Conservation (phyloP, 345 rosid species). For the Firmiana major region DNA sequence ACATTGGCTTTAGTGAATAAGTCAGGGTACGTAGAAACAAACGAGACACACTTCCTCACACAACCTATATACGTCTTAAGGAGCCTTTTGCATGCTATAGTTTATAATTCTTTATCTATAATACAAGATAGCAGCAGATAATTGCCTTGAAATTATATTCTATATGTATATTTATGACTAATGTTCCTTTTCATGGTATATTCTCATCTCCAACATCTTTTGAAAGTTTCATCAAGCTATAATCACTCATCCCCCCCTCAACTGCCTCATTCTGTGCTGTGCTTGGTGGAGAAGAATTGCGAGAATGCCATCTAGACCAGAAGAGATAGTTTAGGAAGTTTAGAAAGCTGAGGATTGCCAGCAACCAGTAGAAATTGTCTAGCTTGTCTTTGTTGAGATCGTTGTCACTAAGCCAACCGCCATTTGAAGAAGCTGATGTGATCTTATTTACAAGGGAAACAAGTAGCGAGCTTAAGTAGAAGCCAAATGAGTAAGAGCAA, state of each 20-base stretch:
- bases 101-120: neutral
- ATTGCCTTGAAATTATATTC: neutral
- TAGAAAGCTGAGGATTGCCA: conserved; percentile 71
- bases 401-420: conserved; percentile 83
- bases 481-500: conserved; percentile 93
- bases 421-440: conserved; percentile 33
- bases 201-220: conserved; percentile 24
- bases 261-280: conserved; percentile 1
- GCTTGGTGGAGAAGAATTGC: conserved; percentile 21
- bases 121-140: neutral
- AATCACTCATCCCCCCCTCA: conserved; percentile 10
- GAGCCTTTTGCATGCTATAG: neutral
- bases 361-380: conserved; percentile 89
- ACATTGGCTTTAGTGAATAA: neutral
- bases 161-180: neutral
- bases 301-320: conserved; percentile 74
- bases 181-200: conserved; percentile 15
- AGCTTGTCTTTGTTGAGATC: conserved; percentile 83
- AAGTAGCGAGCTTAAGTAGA: conserved; percentile 78
- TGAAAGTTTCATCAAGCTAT: conserved; percentile 15
- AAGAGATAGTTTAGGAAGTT: conserved; percentile 84
- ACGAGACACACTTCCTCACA: neutral
- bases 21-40: too few relatives aligned
- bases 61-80: neutral
- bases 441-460: conserved; percentile 81